Base-by-base conservation (phyloP, 306 rosid species). In the Ormosia semicastrata region DNA sequence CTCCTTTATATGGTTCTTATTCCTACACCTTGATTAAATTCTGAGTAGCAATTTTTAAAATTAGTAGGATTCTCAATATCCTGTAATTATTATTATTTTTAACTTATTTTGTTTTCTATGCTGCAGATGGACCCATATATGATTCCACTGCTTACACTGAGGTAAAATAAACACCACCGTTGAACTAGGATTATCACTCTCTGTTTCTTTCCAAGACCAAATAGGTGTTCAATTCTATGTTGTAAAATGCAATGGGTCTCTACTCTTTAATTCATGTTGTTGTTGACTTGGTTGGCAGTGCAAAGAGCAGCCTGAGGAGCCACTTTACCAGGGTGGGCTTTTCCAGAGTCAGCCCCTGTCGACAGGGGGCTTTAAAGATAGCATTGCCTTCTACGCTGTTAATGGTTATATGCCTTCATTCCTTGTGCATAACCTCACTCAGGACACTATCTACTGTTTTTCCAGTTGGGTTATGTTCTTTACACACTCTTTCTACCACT, bases 61-160 rank as follows among this genome's bases (percentile, higher is more conserved):
- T 54, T 9, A 33, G 7, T 4, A 2, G 5, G 7, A 17, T n/a
- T 24, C 46, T 13, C n/a, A 8, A 46, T 32, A 14, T 34, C 32
- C 32, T 1, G 24, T 24, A 24, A 24, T 37, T 8, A 5, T 24
- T 24, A 34, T 7, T 41, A 3, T 12, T 34, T 11, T 57, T 53
- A 17, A 4, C n/a, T 37, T 63, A 33, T 3, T 11, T 34, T 60
- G 62, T 67, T n/a, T 54, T n/a, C 8, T 60, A 9, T 66, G 63
- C 12, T 87, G 89, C 97, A 95, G 99, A 92, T 85, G 99, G 95
- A 39, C 99, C 99, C 66, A 15, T 87, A 0, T 95, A 95, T 71
- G 99, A 95, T 50, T 85, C 83, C 60, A 87, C 99, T 39, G 98
- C 99, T 33, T 88, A 89, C 86, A 85, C 91, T 6, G 92, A 95